Conservation (phyloP, 768 basidiomycete species). For the Lactifluus piperatus region DNA sequence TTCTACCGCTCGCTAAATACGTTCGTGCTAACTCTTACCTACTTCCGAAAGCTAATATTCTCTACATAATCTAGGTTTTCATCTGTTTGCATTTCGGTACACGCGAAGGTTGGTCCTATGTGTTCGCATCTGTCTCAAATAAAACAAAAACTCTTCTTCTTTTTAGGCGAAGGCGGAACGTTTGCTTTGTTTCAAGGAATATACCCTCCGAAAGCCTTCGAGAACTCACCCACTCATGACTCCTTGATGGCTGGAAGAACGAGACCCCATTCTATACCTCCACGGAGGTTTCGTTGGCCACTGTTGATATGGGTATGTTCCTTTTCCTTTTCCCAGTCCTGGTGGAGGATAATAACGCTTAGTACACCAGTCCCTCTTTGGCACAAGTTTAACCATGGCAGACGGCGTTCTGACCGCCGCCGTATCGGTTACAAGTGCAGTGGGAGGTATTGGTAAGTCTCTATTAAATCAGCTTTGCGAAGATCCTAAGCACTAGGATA, state of each 20-base stretch:
- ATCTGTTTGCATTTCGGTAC: constrained; percentile 44
- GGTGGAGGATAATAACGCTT: neutral
- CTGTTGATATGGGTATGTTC: constrained; percentile 43
- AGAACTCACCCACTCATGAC: constrained; percentile 19
- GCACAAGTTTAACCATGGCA: constrained; percentile 56
- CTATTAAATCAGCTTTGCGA: neutral
- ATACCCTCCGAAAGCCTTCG: constrained; percentile 35
- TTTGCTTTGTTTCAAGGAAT: constrained; percentile 58
- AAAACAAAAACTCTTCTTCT: neutral
- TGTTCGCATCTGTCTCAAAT: neutral
- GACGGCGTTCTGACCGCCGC: constrained; percentile 65
- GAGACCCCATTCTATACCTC: constrained; percentile 2
- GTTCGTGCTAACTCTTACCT: constrained; percentile 27
- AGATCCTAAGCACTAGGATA: neutral
- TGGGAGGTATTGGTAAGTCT: constrained; percentile 43
- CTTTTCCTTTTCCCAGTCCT: neutral
- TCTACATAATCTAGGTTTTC: constrained; percentile 30
- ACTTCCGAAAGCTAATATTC: neutral
- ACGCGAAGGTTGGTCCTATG: constrained; percentile 33
- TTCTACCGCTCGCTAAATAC: constrained; percentile 58
- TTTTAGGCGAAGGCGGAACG: constrained; percentile 54
- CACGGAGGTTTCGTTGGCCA: constrained; percentile 36
- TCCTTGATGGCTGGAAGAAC: constrained; percentile 17
- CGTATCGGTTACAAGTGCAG: constrained; percentile 59
- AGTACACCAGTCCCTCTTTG: constrained; percentile 43